These are phyloP conservation scores for Aeschynomene evenia DNA, from an alignment of 306 rosid genomes.

Conservation along the genomic window DNA sequence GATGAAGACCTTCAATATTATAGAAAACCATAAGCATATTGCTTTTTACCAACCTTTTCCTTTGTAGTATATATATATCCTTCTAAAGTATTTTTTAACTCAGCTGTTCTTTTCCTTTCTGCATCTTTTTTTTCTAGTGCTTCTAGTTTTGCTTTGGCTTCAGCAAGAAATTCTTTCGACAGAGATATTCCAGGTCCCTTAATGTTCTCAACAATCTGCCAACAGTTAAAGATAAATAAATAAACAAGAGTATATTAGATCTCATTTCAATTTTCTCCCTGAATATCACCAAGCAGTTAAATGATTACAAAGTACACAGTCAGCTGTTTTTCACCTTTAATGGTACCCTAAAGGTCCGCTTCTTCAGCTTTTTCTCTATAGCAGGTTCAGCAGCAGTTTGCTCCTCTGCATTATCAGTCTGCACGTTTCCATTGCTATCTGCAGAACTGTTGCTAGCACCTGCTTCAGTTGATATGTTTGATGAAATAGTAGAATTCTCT, in stretches of 20 bases:
- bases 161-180: slow-evolving; percentile 65
- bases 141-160: slow-evolving; percentile 75
- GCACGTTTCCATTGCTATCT: slow-evolving; percentile 51
- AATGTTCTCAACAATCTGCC: slow-evolving; percentile 74
- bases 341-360: slow-evolving; percentile 81
- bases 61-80: slow-evolving; percentile 85
- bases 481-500: slow-evolving; percentile 75
- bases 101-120: slow-evolving; percentile 93
- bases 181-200: slow-evolving; percentile 65
- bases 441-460: slow-evolving; percentile 57
- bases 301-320: not conserved
- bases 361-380: slow-evolving; percentile 78
- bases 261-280: not conserved
- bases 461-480: slow-evolving; percentile 57
- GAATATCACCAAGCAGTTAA: slow-evolving; percentile 5
- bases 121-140: slow-evolving; percentile 81
- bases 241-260: not conserved
- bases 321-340: slow-evolving; percentile 60
- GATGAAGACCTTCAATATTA: not conserved
- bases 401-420: slow-evolving; percentile 58
- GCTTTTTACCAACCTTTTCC: slow-evolving; percentile 72
- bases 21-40: slow-evolving; percentile 12
- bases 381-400: slow-evolving; percentile 47
- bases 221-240: not conserved
- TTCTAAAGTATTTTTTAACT: slow-evolving; percentile 86